phyloP scores from a whole-genome alignment of 2,329 filamentous ascomycete genomes.

The Mariannaea sp. region DNA sequence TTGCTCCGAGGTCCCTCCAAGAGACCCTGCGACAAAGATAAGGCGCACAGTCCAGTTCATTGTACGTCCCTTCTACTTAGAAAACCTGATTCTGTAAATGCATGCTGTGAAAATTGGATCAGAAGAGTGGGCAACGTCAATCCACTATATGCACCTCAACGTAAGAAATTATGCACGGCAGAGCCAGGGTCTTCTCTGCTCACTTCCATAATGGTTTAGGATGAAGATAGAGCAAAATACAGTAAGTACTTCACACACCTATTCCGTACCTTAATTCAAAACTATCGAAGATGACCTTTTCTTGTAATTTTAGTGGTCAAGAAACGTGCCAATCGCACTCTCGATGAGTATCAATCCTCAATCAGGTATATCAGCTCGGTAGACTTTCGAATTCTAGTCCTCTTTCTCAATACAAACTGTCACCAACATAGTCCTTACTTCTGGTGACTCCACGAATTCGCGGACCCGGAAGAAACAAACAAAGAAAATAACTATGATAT shows the following conservation, averaged over 20 bases:
- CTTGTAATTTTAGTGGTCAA: too few species aligned
- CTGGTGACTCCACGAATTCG: neutral
- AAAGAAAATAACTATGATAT: too few species aligned
- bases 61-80: too few species aligned
- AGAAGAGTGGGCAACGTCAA: neutral
- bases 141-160: neutral
- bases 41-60: too few species aligned
- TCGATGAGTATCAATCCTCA: neutral
- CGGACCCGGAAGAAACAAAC: neutral
- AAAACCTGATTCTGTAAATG: neutral
- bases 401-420: neutral
- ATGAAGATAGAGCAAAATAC: neutral
- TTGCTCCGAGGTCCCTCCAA: too few species aligned
- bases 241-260: neutral
- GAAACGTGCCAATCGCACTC: too few species aligned
- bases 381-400: slow-evolving; percentile 4
- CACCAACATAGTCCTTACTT: neutral
- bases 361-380: neutral
- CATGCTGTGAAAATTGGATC: neutral
- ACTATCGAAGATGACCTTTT: too few species aligned
- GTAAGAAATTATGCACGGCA: neutral
- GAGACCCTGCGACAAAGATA: too few species aligned
- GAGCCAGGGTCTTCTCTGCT: neutral
- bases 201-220: neutral
- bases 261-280: too few species aligned